These are phyloP conservation scores for Candida adriatica DNA, from an alignment of 805 yeast genomes.

Conservation along the genomic window DNA sequence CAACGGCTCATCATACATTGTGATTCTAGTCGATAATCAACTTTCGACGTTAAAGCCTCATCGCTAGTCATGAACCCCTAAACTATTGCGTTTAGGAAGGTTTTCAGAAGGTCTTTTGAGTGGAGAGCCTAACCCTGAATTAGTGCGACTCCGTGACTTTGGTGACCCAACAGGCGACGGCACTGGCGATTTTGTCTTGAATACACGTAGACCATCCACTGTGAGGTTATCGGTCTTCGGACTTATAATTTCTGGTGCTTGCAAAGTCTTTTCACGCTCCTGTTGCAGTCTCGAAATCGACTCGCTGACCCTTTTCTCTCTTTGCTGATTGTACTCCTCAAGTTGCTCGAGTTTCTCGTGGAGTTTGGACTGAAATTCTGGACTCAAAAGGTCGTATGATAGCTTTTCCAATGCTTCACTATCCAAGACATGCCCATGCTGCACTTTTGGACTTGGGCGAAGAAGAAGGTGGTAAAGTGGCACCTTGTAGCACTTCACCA, in stretches of 20 bases:
- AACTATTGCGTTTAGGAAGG: slow-evolving; percentile 16
- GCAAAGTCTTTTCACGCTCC: slow-evolving; percentile 6
- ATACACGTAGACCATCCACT: slow-evolving; percentile 16
- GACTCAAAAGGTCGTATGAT: slow-evolving; percentile 11
- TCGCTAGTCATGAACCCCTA: background rate
- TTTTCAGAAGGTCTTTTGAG: slow-evolving; percentile 18
- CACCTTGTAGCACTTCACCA: slow-evolving; percentile 6
- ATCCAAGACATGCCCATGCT: slow-evolving; percentile 9
- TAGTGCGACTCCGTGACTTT: slow-evolving; percentile 11
- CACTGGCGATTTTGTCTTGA: slow-evolving; percentile 20
- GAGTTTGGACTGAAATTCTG: slow-evolving; percentile 7
- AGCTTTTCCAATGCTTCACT: slow-evolving; percentile 4
- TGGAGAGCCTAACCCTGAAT: slow-evolving; percentile 7
- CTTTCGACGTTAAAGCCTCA: background rate
- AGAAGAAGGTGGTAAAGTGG: slow-evolving; percentile 23
- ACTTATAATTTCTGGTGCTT: slow-evolving; percentile 2
- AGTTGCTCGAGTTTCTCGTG: slow-evolving; percentile 11
- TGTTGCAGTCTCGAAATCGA: slow-evolving; percentile 9
- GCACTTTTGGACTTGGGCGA: slow-evolving; percentile 19
- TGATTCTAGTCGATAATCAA: background rate
- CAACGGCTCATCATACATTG: background rate
- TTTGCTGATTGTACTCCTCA: slow-evolving; percentile 13
- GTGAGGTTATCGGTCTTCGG: slow-evolving; percentile 5
- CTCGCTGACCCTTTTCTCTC: slow-evolving; percentile 14
- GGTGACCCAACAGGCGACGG: slow-evolving; percentile 19